These are phyloP conservation scores for Aristolochia contorta DNA, from an alignment of 164 flowering plant genomes.

Conservation along the genomic window DNA sequence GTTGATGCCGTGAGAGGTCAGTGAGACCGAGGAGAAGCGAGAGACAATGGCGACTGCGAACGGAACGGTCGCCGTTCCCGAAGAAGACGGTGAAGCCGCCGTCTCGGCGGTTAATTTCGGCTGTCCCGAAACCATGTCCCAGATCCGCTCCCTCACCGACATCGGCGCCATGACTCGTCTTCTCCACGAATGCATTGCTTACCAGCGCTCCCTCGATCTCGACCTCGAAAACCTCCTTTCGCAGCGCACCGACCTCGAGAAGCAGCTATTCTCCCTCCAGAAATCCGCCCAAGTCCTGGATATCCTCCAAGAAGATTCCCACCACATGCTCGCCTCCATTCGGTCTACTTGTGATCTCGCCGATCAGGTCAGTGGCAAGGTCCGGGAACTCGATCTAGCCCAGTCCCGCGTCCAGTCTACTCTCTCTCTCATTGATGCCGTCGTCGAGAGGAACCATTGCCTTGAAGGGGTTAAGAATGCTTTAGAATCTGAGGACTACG, in stretches of 20 bases:
- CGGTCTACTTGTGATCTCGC: constrained; percentile 70
- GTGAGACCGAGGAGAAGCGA: no score
- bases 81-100: background rate
- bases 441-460: constrained; percentile 58
- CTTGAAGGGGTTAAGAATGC: constrained; percentile 65
- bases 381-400: constrained; percentile 85
- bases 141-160: constrained; percentile 29
- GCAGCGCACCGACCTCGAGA: constrained; percentile 63
- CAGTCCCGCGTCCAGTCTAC: constrained; percentile 75
- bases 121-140: constrained; percentile 42
- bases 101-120: constrained; percentile 33
- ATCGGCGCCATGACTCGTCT: constrained; percentile 92
- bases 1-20: no score
- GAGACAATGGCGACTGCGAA: background rate
- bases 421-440: constrained; percentile 64
- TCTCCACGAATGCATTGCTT: constrained; percentile 94
- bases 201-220: constrained; percentile 71
- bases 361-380: constrained; percentile 77
- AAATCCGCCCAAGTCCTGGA: constrained; percentile 59
- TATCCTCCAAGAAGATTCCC: constrained; percentile 60
- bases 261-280: constrained; percentile 51
- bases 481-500: constrained; percentile 60
- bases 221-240: constrained; percentile 65
- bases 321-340: constrained; percentile 27
- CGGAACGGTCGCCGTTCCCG: background rate